A percentile compares a stretch with the other conserved stretches of the same genome.
phyloP scores from a whole-genome alignment of 345 rosid genomes.

The Turnera subulata region DNA sequence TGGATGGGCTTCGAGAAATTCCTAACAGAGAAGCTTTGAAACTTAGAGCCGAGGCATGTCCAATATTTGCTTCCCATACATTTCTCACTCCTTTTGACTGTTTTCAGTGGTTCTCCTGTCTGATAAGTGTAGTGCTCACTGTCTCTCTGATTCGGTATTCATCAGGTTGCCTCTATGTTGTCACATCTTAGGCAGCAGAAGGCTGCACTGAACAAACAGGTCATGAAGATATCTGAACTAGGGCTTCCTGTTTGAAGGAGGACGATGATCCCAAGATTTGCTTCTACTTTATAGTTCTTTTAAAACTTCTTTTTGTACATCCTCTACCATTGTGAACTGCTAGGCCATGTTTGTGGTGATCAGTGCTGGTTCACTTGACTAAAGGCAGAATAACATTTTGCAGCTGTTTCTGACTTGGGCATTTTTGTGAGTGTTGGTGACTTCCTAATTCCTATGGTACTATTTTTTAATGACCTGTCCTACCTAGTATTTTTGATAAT shows the following conservation, averaged over 20 bases:
- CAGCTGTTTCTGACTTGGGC: not conserved
- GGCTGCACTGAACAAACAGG: conserved; percentile 52
- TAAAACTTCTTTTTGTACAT: no score
- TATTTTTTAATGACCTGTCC: no score
- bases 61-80: not conserved
- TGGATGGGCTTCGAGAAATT: conserved; percentile 86
- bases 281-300: not conserved
- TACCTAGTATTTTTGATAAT: no score
- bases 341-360: no score
- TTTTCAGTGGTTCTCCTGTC: not conserved
- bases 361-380: no score
- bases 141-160: conserved; percentile 8
- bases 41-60: conserved; percentile 86
- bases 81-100: not conserved
- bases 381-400: no score
- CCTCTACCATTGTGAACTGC: no score
- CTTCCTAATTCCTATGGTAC: no score
- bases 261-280: not conserved
- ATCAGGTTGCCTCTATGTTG: conserved; percentile 80
- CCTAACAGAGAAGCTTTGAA: conserved; percentile 89
- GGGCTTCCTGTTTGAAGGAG: conserved; percentile 53
- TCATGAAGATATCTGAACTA: conserved; percentile 74
- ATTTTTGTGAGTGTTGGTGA: no score
- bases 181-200: conserved; percentile 61
- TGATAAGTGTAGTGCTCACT: not conserved